Conservation (phyloP, 2,329 filamentous ascomycete genomes). For the Fusarium sp. region DNA sequence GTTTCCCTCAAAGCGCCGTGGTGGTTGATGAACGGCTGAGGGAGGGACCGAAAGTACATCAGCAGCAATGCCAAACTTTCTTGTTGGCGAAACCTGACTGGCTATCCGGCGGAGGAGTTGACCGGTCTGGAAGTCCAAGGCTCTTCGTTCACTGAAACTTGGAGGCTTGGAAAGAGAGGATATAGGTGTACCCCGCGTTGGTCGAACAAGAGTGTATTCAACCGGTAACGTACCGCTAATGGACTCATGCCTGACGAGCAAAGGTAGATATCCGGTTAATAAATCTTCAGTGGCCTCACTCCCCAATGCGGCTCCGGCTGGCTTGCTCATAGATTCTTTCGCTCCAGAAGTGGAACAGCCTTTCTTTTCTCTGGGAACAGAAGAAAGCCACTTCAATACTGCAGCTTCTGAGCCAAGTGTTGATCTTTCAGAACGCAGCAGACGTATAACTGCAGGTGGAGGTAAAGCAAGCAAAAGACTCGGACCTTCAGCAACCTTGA, state of each 20-base stretch:
- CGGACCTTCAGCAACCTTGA: conserved; percentile 56
- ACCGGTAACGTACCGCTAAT: conserved; percentile 45
- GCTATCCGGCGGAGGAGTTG: conserved; percentile 59
- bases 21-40: conserved; percentile 21
- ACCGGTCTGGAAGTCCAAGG: conserved; percentile 61
- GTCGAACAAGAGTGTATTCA: conserved; percentile 58
- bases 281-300: conserved; percentile 4
- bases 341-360: not conserved
- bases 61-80: conserved; percentile 57
- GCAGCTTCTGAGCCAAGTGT: conserved; percentile 58
- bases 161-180: conserved; percentile 50
- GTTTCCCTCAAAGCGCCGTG: conserved; percentile 38
- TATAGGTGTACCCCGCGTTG: conserved; percentile 54
- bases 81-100: conserved; percentile 56
- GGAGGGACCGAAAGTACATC: conserved; percentile 43
- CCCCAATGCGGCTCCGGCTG: not conserved
- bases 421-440: conserved; percentile 60
- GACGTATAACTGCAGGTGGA: conserved; percentile 55
- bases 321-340: conserved; percentile 7
- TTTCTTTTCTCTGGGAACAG: conserved; percentile 33
- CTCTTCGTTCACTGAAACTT: conserved; percentile 49
- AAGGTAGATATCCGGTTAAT: conserved; percentile 53
- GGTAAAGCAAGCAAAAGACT: conserved; percentile 56
- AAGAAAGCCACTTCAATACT: conserved; percentile 58
- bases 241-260: conserved; percentile 54